Evolutionary conservation across 768 basidiomycete species (phyloP).

Genomic region (Lactarius pseudohatsudake): DNA sequence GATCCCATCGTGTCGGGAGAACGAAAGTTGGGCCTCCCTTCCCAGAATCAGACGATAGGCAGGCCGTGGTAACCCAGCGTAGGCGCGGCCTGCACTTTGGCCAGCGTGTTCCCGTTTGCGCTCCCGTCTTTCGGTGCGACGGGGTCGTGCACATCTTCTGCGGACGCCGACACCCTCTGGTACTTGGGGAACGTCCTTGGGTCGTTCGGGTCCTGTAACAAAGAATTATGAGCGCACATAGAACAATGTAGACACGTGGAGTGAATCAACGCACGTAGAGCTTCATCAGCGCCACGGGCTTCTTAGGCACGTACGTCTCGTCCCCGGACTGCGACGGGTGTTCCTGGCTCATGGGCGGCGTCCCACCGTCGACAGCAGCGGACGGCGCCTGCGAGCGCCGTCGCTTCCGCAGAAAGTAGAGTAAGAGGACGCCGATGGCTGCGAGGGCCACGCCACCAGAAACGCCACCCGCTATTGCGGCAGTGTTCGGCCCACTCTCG

Average conservation of each 20-base stretch:
- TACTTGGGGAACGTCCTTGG: conserved; percentile 11
- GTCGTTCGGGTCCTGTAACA: conserved; percentile 16
- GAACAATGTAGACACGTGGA: neutral
- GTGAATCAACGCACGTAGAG: conserved; percentile 12
- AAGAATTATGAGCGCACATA: neutral
- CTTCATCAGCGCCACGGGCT: neutral
- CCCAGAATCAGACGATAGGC: neutral
- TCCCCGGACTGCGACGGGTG: no score
- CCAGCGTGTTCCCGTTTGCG: neutral
- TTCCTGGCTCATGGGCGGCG: no score
- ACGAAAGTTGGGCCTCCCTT: neutral
- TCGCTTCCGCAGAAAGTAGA: neutral
- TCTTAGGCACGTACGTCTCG: neutral
- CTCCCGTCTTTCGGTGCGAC: no score
- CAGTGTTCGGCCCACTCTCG: neutral
- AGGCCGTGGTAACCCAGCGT: conserved; percentile 4
- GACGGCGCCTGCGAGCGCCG: neutral
- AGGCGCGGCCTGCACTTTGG: neutral
- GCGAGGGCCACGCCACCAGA: conserved; percentile 1
- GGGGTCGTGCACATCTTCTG: neutral
- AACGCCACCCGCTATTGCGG: neutral
- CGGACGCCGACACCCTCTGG: neutral
- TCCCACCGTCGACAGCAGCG: neutral
- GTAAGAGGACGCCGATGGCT: neutral
- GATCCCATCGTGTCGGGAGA: neutral